Conservation (phyloP, 345 rosid species). For the Pistacia vera region DNA sequence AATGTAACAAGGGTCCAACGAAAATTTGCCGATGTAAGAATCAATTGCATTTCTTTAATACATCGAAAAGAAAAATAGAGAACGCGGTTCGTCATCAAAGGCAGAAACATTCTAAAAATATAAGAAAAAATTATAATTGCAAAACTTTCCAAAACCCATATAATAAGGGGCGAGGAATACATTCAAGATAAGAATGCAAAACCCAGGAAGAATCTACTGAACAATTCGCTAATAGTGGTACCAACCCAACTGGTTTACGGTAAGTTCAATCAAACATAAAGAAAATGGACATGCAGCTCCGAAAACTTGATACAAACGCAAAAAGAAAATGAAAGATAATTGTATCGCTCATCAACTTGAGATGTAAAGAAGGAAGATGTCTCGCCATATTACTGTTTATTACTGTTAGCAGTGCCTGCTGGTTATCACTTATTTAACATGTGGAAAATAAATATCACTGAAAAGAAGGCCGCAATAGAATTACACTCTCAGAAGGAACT, state of each 20-base stretch:
- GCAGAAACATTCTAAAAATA: background rate
- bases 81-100: background rate
- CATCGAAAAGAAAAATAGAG: background rate
- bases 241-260: background rate
- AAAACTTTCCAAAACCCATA: constrained; percentile 26
- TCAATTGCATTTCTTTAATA: background rate
- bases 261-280: background rate
- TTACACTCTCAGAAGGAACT: constrained; percentile 37
- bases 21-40: background rate
- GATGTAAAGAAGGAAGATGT: background rate
- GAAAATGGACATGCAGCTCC: constrained; percentile 7
- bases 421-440: constrained; percentile 31
- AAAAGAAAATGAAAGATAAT: background rate
- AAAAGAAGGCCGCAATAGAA: constrained; percentile 40
- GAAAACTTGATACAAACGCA: constrained; percentile 1
- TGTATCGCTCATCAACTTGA: constrained; percentile 14
- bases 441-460: constrained; percentile 15
- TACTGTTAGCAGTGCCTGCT: constrained; percentile 18
- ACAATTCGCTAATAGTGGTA: constrained; percentile 7
- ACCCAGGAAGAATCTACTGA: background rate
- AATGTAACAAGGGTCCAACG: too few species aligned
- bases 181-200: background rate
- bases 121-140: background rate
- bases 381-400: constrained; percentile 14
- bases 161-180: constrained; percentile 38